Evolutionary conservation across 2,329 filamentous ascomycete species (phyloP), one percentile per base, ranked within the genome.

Genomic region (Dichotomopilus funicola): DNA sequence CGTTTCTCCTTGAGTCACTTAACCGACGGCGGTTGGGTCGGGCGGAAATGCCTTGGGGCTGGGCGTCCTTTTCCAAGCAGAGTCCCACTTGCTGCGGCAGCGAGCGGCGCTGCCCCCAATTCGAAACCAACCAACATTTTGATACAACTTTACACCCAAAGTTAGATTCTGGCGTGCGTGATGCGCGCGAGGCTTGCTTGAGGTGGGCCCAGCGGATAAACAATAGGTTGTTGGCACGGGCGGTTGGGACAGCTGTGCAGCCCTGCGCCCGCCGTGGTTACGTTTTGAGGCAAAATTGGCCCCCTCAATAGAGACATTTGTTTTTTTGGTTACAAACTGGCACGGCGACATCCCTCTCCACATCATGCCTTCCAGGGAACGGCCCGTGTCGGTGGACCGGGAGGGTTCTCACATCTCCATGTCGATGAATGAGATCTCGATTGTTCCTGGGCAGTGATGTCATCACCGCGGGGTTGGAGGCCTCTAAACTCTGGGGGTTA

Each of bases 61-160:
- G 19, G 19, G 19, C 19, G 19, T 27, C 19, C 19, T 27, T 27
- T 27, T 27, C 19, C 19, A 27, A 27, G 19, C 27, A 44, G 31
- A 31, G 6, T 41, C 43, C 13, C 43, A 54, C 54, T 46, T 57
- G 56, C 56, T 35, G 56, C 59, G 51, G 51, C 54, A 53, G 40
- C 46, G 52, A 36, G 54, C 59, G 59, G 59, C 56, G 59, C 54
- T 55, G 56, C 53, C 46, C 47, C 47, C 43, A 52, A 49, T 57
- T 33, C 54, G 53, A 59, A 61, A 59, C 56, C 56, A 59, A 59
- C 56, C 56, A 49, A 54, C 59, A 53, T 49, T 48, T 56, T 47
- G 54, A 48, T 49, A 45, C 51, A 55, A 54, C 31, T n/a, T 49
- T 19, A 45, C 44, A 42, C 45, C 58, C 49, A 53, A 33, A 48